phyloP scores from a whole-genome alignment of 176 grass and related monocot genomes.

The Otatea glauca region DNA sequence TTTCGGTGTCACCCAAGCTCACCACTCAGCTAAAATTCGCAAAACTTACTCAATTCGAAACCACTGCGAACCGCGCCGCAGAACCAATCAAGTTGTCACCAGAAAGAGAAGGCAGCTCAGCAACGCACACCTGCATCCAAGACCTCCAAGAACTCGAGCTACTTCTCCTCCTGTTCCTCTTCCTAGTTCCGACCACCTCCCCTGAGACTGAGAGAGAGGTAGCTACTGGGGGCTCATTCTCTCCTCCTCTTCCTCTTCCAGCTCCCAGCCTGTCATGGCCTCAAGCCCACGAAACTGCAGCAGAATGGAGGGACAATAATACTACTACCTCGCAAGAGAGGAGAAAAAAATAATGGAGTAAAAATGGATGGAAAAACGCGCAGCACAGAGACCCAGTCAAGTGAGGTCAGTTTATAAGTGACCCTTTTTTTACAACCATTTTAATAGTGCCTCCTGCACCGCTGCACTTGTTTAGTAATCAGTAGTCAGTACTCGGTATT shows the following conservation, averaged over 20 bases:
- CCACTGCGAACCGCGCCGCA: background rate
- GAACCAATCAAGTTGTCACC: background rate
- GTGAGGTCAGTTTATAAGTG: slow-evolving; percentile 1
- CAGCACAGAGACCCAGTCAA: slow-evolving; percentile 34
- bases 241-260: background rate
- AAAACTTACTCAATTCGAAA: background rate
- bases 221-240: background rate
- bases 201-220: background rate
- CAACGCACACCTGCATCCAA: slow-evolving; percentile 52
- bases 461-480: background rate
- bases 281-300: background rate
- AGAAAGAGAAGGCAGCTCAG: background rate
- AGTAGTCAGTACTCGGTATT: too few relatives aligned
- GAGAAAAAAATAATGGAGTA: background rate
- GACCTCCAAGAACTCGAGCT: background rate
- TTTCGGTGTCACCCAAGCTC: background rate
- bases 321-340: background rate
- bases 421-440: background rate
- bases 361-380: slow-evolving; percentile 28
- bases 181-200: background rate
- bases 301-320: background rate
- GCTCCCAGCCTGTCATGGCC: background rate
- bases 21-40: background rate
- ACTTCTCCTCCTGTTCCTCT: background rate
- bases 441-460: background rate